Percentiles rank a stretch among this genome's conserved stretches.
Evolutionary conservation across 2,329 filamentous ascomycete species (phyloP).

Genomic region (Ophiostoma sp.): DNA sequence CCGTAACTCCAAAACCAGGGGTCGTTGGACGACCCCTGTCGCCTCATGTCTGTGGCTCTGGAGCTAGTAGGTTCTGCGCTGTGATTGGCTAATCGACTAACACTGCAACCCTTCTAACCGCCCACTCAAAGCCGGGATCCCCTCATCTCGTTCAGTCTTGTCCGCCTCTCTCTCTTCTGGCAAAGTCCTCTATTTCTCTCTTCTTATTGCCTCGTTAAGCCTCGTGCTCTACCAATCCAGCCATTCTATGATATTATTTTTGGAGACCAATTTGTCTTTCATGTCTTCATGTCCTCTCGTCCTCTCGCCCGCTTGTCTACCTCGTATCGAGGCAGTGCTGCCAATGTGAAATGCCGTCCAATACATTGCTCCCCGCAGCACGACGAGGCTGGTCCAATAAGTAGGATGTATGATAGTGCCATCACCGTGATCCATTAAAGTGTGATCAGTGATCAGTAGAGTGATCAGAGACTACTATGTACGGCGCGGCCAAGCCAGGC

Average conservation of each 20-base stretch:
- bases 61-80: not conserved
- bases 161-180: not conserved
- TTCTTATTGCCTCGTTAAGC: not conserved
- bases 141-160: constrained; percentile 17
- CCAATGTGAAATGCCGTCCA: not conserved
- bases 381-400: not conserved
- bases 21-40: constrained; percentile 2
- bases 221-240: not conserved
- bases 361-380: not conserved
- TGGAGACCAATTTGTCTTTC: not conserved
- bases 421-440: constrained; percentile 3
- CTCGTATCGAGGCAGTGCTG: not conserved
- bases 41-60: constrained; percentile 1
- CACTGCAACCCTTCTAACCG: constrained; percentile 4
- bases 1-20: not conserved
- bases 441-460: not conserved
- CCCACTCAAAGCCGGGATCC: constrained; percentile 3
- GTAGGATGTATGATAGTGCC: not conserved
- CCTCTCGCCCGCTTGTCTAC: not conserved
- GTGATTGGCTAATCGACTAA: constrained; percentile 15
- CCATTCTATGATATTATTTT: not conserved
- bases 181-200: not conserved
- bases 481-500: not conserved
- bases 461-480: not conserved
- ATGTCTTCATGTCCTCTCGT: not conserved